Base-by-base conservation (phyloP, 371 early-diverging fungal genomes). In the Nematocida ironsii region DNA sequence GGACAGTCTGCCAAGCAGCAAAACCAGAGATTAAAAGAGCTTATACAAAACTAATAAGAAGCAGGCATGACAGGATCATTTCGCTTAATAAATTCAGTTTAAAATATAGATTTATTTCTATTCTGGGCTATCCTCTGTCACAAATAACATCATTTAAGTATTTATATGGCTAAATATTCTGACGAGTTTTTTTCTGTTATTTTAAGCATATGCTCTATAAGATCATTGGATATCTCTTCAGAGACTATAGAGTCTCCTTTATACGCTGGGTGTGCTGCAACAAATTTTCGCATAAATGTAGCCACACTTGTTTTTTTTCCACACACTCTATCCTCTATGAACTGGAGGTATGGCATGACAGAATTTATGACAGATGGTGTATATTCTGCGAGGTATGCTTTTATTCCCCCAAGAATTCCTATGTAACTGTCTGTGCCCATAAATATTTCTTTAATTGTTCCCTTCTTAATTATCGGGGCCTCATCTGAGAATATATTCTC, bases 371-470 rank as follows among this genome's bases (percentile, higher is more conserved):
- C 44, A 61, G 72, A 4, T 11, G 39, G 94, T n/a, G 91, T 89
- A 89, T 94, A 94, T 25, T 89, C 90, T 23, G 86, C 66, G 7
- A 74, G 62, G 62, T 69, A 71, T 62, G 62, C 67, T 50, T 56
- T 44, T 82, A 72, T 71, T 80, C 45, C 81, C 45, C 23, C 56
- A 45, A 83, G 50, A 58, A 82, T 55, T 45, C 83, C 72, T 82
- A 33, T 62, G 66, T 75, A 62, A 3, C 48, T 57, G 7, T 89
- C 90, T 73, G 91, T 90, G 57, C 97, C 97, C 84, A 94, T 94
- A 83, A 97, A 91, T 73, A 98, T 96, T 74, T 94, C 94, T 84
- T 94, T 87, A 40, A 95, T 89, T 3, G 95, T 90, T 90, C 94
- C 91, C 68, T 91, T 85, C 52, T 90, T 90, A 72, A 89, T 91